Base-by-base conservation (phyloP, 108 stramenopile genomes). In the Pseudonitzschia multistriata region DNA sequence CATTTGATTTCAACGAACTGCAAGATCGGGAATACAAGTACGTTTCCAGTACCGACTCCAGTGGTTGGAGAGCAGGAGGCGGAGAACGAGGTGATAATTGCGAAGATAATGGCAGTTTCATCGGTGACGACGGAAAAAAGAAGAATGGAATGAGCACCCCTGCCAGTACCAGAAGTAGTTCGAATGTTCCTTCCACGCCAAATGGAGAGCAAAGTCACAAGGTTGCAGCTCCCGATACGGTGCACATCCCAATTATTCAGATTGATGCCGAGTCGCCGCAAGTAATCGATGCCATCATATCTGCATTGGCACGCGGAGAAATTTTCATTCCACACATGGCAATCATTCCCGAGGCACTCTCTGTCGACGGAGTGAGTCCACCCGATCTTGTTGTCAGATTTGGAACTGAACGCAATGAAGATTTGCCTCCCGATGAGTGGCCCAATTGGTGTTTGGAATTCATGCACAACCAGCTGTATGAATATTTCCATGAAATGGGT, bases 1-100 rank as follows among this genome's bases (percentile, higher is more conserved):
- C 88, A 19, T 94, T 89, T 78, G 90, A 94, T 74, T 94, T 94
- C 65, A 94, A 94, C 68, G 93, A 94, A 65, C 56, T 94, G 66
- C 93, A 94, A 74, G 93, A 94, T 85, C 82, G 93, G 34, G 78
- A 84, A 62, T 94, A 94, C 84, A 90, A 91, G 70, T 94, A 90
- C 75, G 93, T 94, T 34, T 83, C 82, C 45, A 88, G 87, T 17
- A 94, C 93, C 3, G 89, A 90, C 70, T 59, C 77, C 7, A 76
- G 59, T 61, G 93, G 93, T 31, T 94, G 93, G 93, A 70, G 83
- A 48, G 93, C 93, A 45, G 93, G 93, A 7, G 93, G 93, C 49
- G 93, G 93, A 7, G 93, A 94, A 65, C 66, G 74, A 33, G 85
- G 92, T 21, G 84, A 74, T 52, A 35, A 59, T n/a, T 11, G 31